Base-by-base conservation (phyloP, 1,284 basidiomycete genomes). In the Trametes pubescens region DNA sequence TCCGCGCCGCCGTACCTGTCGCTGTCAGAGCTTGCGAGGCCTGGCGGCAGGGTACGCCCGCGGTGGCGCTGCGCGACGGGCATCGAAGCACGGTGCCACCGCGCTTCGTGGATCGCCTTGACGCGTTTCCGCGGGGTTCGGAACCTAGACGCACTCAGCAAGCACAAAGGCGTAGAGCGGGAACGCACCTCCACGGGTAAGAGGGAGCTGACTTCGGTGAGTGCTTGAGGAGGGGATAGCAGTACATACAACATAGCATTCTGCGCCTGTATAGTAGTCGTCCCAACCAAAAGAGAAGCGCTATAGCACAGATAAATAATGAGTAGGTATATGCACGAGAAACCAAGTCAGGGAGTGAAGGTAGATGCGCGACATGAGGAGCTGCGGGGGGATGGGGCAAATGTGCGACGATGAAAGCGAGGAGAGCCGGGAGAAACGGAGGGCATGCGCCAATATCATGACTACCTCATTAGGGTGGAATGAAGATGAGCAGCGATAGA, bases 171-270 rank as follows among this genome's bases (percentile, higher is more conserved):
- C 8, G 47, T 24, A 48, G 1, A 44, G 3, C 4, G 5, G 47
- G 24, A 38, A 54, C 52, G 52, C 22, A 54, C 52, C 52, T 54
- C 4, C 5, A 40, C 18, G 16, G 24, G 6, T 6, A 8, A 22
- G 1, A 24, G 37, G 51, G 9, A 37, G n/a, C n/a, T n/a, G n/a
- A n/a, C n/a, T n/a, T 18, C 2, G 9, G 43, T 14, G 8, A 2
- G 35, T 24, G 40, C 47, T 51, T 44, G 57, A 35, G 29, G 56
- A 26, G 13, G 48, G 43, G 51, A 18, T 61, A 61, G 46, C 57
- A 47, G 24, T 55, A 61, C 60, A 61, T 56, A 61, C 60, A 56
- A 61, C 53, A 61, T 56, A 38, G 34, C 38, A 61, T 56, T 61
- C 60, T 53, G 53, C 32, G 47, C 53, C 38, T 48, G 22, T 51